Base-by-base conservation (phyloP, 495 filamentous ascomycete species). In the Thermothielavioides terrestris region DNA sequence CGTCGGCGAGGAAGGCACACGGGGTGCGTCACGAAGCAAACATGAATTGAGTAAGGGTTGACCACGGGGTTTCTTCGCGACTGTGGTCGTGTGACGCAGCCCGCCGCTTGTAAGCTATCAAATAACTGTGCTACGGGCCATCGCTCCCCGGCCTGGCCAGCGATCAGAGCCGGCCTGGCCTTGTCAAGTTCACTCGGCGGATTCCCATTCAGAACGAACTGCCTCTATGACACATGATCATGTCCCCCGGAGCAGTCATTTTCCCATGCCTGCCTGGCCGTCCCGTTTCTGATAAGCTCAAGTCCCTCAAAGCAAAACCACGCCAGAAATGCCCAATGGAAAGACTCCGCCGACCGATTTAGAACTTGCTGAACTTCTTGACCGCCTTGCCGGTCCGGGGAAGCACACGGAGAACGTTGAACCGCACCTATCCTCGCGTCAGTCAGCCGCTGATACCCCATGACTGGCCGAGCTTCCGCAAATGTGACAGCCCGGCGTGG, bases 331-430 rank as follows among this genome's bases (percentile, higher is more conserved):
- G 70, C 71, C 71, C 65, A 66, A 67, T 62, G 56, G 61, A 71
- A 67, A 58, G 50, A 55, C 55, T 59, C 57, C 65, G 39, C 56
- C 49, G 51, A 45, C 45, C 62, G 53, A n/a, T 69, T 76, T 94
- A 99, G 81, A 97, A 99, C 79, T 97, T 97, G 77, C 70, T 73
- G 81, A 99, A 99, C 69, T 81, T 69, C 88, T 99, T 99, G 73
- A 96, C 89, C 55, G 81, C 78, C 83, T 97, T 95, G 70, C 91
- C 90, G 56, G 90, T 95, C 68, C 87, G 82, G 68, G 92, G 92
- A 62, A 95, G 85, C 54, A 97, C 92, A 65, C 91, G 89, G 64
- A 98, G 85, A 65, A 91, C 86, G 78, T 99, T 99, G 88, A 99
- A 99, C 60, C 92, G 92, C 59, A 98, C 87, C 90, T 96, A 28